Base-by-base conservation (phyloP, 1,139 yeast genomes). In the Meyerozyma smithsonii region DNA sequence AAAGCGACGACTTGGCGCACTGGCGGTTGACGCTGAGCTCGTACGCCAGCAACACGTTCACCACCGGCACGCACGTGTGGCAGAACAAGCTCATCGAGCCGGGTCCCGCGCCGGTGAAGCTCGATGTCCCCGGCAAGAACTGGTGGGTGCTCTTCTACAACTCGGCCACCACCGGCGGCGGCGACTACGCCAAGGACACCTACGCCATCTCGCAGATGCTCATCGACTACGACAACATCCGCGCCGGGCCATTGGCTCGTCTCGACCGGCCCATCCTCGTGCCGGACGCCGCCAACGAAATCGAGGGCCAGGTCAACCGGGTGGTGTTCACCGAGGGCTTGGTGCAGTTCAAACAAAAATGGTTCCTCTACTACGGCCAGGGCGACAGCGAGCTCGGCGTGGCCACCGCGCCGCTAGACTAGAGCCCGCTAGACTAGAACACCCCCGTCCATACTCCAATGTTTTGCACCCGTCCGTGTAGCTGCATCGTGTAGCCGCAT, bases 291-390 rank as follows among this genome's bases (percentile, higher is more conserved):
- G 45, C 49, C n/a, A 67, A 70, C 42, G 75, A 70, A 43, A 50
- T 59, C 21, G 52, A 53, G 28, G 75, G 75, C 2, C 74, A 69
- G 47, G 75, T 69, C 15, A 59, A 69, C 44, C 58, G 62, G 41
- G 75, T 69, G 28, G 74, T 69, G 2, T 69, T 69, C 46, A 66
- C 73, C 41, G 74, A 69, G 46, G 75, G 75, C 0, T 46, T 70
- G 25, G 74, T 69, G 4, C 74, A 69, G 43, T 69, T 65, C 46
- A 59, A 64, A 36, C 71, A 71, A 8, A 53, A 63, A 40, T 69
- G 75, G 75, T 61, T 67, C 35, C 53, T 69, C 33, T 69, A 69
- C 48, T 69, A 50, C 42, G 75, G 75, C 4, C 74, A 69, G 46
- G 74, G 73, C 10, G 75, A 70, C 46, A 56, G 66, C 3, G 72